Percentiles rank a stretch among this genome's conserved stretches.
phyloP scores from a whole-genome alignment of 176 grass and related monocot genomes.

The Sorghum bicolor region DNA sequence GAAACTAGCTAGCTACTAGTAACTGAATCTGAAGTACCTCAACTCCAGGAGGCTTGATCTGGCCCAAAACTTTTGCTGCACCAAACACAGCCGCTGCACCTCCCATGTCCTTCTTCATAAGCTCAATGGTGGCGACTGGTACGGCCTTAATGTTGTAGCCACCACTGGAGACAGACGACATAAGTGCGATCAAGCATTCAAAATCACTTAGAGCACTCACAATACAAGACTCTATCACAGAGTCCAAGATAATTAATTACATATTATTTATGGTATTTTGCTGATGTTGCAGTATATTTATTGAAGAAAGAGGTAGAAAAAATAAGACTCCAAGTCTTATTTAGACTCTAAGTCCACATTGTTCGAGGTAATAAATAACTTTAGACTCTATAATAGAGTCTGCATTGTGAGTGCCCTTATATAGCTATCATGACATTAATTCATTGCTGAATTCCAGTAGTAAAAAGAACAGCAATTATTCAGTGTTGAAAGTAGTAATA shows the following conservation, averaged over 20 bases:
- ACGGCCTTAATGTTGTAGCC: conserved; percentile 96
- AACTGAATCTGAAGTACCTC: conserved; percentile 45
- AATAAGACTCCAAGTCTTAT: too few relatives aligned
- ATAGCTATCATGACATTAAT: neutral
- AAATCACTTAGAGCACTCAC: too few relatives aligned
- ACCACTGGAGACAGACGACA: conserved; percentile 49
- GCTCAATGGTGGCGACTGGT: conserved; percentile 59
- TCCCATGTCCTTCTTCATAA: conserved; percentile 95
- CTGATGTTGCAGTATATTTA: too few relatives aligned
- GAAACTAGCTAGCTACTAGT: neutral
- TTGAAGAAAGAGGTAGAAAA: too few relatives aligned
- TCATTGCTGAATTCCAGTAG: neutral
- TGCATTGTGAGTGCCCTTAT: too few relatives aligned
- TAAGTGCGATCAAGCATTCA: neutral
- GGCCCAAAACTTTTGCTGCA: conserved; percentile 83
- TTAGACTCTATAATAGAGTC: too few relatives aligned
- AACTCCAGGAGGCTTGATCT: conserved; percentile 89
- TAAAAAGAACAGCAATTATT: neutral
- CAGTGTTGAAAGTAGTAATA: neutral
- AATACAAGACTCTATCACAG: too few relatives aligned
- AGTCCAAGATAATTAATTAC: too few relatives aligned
- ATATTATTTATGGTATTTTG: too few relatives aligned
- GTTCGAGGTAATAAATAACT: too few relatives aligned
- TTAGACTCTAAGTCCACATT: too few relatives aligned
- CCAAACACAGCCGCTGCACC: conserved; percentile 75